These are phyloP conservation scores for Phialophora tarda DNA, from an alignment of 2,329 filamentous ascomycete species.

Conservation along the genomic window DNA sequence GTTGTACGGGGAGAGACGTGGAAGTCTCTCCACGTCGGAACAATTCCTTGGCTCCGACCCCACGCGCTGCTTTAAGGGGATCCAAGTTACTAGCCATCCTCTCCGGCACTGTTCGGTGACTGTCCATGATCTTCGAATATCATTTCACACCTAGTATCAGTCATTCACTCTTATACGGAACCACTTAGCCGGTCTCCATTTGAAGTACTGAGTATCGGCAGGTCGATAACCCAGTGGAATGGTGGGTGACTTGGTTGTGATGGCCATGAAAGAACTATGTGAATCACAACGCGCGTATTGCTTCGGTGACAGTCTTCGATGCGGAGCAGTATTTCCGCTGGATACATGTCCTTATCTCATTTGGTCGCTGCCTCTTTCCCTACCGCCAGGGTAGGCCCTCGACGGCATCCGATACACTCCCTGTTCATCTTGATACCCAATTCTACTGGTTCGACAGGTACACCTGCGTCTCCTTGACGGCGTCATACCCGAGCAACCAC, in stretches of 20 bases:
- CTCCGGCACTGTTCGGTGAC: background rate
- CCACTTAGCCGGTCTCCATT: background rate
- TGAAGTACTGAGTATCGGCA: background rate
- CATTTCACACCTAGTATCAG: background rate
- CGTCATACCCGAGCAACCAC: slow-evolving; percentile 12
- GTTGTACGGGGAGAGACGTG: background rate
- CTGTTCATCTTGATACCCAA: background rate
- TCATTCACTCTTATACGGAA: background rate
- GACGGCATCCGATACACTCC: background rate
- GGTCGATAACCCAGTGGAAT: background rate
- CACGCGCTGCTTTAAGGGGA: background rate
- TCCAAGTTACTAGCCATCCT: background rate
- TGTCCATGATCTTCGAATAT: too few relatives aligned
- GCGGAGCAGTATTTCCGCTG: background rate
- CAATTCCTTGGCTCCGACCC: background rate
- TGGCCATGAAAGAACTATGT: background rate
- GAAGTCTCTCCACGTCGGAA: background rate
- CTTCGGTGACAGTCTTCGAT: background rate
- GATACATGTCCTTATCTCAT: background rate
- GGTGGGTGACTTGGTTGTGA: background rate
- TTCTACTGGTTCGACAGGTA: slow-evolving; percentile 13
- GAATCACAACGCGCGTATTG: background rate
- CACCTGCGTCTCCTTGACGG: slow-evolving; percentile 9
- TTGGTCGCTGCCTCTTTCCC: background rate
- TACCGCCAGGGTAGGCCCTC: background rate